Evolutionary conservation across 1,284 basidiomycete genomes (phyloP).

Genomic region (Cryptococcus sp.): DNA sequence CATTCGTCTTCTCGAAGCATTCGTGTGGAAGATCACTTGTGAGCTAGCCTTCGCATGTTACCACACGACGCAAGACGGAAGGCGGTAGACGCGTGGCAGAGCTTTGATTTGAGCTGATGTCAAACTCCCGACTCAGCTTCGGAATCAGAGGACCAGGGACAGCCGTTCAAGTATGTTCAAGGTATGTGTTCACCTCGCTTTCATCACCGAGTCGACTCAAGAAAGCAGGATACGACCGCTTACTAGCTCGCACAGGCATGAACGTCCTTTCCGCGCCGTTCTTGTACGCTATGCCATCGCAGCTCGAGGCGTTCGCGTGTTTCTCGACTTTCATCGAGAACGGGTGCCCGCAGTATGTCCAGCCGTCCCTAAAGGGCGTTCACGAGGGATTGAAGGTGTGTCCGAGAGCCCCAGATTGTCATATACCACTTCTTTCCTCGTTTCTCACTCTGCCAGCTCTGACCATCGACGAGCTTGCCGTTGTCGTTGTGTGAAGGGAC

Average conservation of each 20-base stretch:
- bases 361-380: slow-evolving; percentile 91
- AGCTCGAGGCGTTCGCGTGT: slow-evolving; percentile 94
- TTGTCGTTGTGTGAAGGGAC: too few species aligned
- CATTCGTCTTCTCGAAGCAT: slow-evolving; percentile 90
- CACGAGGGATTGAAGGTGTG: slow-evolving; percentile 86
- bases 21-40: slow-evolving; percentile 90
- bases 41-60: slow-evolving; percentile 7
- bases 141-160: slow-evolving; percentile 47
- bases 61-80: too few species aligned
- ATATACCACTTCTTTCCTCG: background rate
- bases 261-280: slow-evolving; percentile 97
- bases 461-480: too few species aligned
- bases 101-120: background rate
- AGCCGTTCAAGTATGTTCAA: slow-evolving; percentile 91
- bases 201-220: background rate
- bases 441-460: background rate
- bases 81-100: too few species aligned
- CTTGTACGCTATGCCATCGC: slow-evolving; percentile 91
- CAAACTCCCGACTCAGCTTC: slow-evolving; percentile 1
- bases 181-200: slow-evolving; percentile 46
- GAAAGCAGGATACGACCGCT: too few species aligned
- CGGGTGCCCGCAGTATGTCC: slow-evolving; percentile 89
- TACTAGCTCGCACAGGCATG: slow-evolving; percentile 62
- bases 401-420: slow-evolving; percentile 2
- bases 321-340: slow-evolving; percentile 93